Evolutionary conservation across 1,284 basidiomycete species (phyloP).

Genomic region (Fomitiporia mediterranea): DNA sequence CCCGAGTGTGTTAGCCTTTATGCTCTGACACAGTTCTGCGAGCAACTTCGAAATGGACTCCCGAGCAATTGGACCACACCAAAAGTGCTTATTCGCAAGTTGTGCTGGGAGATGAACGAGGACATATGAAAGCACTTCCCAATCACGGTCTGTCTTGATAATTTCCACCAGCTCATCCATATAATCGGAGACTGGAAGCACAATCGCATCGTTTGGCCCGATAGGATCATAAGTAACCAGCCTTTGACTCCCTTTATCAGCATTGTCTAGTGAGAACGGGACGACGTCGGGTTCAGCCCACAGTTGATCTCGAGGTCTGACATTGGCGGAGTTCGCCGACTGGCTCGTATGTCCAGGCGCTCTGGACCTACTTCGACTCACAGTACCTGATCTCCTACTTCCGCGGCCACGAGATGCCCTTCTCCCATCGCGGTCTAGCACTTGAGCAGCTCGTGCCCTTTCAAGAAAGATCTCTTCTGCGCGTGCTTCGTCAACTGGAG

Average conservation of each 20-base stretch:
- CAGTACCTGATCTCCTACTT: conserved; percentile 40
- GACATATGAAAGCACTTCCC: conserved; percentile 94
- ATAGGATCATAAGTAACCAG: conserved; percentile 71
- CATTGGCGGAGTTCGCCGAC: conserved; percentile 27
- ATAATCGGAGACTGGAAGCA: conserved; percentile 82
- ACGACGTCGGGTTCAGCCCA: conserved; percentile 81
- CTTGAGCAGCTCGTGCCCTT: conserved; percentile 41
- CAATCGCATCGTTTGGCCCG: conserved; percentile 41
- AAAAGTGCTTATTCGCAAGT: conserved; percentile 93
- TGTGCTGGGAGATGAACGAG: conserved; percentile 90
- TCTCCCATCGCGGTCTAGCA: conserved; percentile 50
- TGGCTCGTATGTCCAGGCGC: conserved; percentile 31
- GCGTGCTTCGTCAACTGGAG: conserved; percentile 22
- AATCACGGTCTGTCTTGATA: conserved; percentile 75
- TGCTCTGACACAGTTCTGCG: conserved; percentile 62
- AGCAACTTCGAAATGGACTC: conserved; percentile 64
- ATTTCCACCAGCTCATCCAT: conserved; percentile 65
- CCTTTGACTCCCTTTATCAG: conserved; percentile 68
- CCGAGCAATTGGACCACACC: conserved; percentile 84
- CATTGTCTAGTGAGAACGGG: conserved; percentile 60
- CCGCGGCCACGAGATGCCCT: conserved; percentile 56
- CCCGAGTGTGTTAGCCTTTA: conserved; percentile 59
- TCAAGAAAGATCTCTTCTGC: conserved; percentile 32
- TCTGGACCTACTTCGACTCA: conserved; percentile 72
- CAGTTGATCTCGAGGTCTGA: conserved; percentile 46